phyloP scores from a whole-genome alignment of 2,329 filamentous ascomycete genomes.

The Pseudogymnoascus sp. region DNA sequence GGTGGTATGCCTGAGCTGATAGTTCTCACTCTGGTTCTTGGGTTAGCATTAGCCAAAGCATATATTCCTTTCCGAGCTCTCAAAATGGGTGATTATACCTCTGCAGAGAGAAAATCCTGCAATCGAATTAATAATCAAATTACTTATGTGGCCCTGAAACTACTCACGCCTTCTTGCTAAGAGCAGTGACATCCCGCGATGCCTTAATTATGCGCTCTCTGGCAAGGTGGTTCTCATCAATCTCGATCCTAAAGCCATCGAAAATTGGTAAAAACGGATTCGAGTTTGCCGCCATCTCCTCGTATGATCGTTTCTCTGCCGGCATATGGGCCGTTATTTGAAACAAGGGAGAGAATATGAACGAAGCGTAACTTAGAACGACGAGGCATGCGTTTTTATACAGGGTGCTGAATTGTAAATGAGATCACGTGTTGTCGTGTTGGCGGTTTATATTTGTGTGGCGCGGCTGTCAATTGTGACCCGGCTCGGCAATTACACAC shows the following conservation, averaged over 20 bases:
- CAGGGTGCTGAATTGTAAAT: not conserved
- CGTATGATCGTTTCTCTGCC: not conserved
- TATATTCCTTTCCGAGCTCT: not conserved
- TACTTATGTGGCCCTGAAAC: constrained; percentile 5
- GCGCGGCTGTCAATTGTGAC: not conserved
- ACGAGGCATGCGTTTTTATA: not conserved
- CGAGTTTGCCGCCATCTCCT: constrained; percentile 4
- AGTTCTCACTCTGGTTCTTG: constrained; percentile 49
- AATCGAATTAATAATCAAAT: constrained; percentile 18
- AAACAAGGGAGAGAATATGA: not conserved
- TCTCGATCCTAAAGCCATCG: constrained; percentile 71
- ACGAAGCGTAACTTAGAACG: not conserved
- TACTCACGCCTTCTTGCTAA: constrained; percentile 91
- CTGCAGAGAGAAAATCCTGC: constrained; percentile 76
- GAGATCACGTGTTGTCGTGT: constrained; percentile 2
- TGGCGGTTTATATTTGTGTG: not conserved
- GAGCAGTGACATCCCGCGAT: constrained; percentile 82
- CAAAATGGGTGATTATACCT: constrained; percentile 42
- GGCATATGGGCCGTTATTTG: not conserved
- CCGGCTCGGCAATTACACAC: not conserved
- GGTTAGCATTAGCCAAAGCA: not conserved
- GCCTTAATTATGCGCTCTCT: constrained; percentile 84
- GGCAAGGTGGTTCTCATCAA: constrained; percentile 92
- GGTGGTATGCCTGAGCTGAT: constrained; percentile 56
- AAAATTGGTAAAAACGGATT: constrained; percentile 65